Base-by-base conservation (phyloP, 225 moss, liverwort and hornwort genomes). In the Sphagnum contortum region DNA sequence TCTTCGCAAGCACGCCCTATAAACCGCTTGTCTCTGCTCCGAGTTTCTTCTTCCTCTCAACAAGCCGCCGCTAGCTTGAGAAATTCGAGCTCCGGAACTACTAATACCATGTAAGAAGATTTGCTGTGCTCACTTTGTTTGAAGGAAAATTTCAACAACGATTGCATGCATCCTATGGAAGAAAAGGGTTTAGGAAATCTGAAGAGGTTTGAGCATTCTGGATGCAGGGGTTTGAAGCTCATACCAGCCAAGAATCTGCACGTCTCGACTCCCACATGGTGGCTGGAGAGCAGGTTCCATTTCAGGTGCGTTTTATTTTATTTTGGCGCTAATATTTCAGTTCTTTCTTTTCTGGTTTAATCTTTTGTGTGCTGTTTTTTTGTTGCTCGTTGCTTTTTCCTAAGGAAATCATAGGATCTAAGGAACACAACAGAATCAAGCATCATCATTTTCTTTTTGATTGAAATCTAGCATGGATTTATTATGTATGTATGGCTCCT, bases 271-370 rank as follows among this genome's bases (percentile, higher is more conserved):
- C 94, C 94, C 9, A 88, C 91, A 44, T 95, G 89, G 91, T 95
- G 94, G 94, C 75, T 95, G 62, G 94, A 95, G 78, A 95, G 94
- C 73, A 83, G 91, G 58, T 91, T 95, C 57, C 94, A 95, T 60
- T 95, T 95, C 81, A 95, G 89, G 94, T 91, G 66, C 29, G 51
- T 49, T 14, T 50, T 48, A 29, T 29, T 29, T 29, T 29, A 29
- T 0, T 29, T 29, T 29, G 29, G 29, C 29, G 58, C 46, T 61
- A 11, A 48, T 3, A 44, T 11, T 61, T 11, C 50, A 49, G 12
- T 65, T 50, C 10, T 14, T n/a, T 65, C 5, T 3, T 14, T 10
- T 9, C 29, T 49, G 63, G 14, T 5, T 50, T 12, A 51, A 11
- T 4, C 11, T 44, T 61, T 12, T 44, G 48, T 47, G 44, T 8